A percentile compares a stretch with the other conserved stretches of the same genome.
These are phyloP conservation scores for Phytophthora europaea DNA, from an alignment of 352 stramenopile genomes.

Conservation along the genomic window DNA sequence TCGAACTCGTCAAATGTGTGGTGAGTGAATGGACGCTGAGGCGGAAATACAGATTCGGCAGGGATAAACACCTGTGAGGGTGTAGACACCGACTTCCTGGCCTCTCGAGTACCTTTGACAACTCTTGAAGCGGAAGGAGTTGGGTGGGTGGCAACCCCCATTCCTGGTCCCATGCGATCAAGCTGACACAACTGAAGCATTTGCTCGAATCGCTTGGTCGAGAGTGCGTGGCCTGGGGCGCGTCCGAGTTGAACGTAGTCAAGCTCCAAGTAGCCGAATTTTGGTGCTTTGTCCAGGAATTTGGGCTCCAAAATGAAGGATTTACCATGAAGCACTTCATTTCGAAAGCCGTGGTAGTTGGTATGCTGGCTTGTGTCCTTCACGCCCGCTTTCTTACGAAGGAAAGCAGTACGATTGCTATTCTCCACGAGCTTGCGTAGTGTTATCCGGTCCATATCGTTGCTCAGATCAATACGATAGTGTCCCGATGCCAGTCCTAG, in stretches of 20 bases:
- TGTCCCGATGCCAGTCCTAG: constrained; percentile 69
- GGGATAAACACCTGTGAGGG: background rate
- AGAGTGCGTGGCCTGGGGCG: constrained; percentile 50
- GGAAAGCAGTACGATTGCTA: constrained; percentile 78
- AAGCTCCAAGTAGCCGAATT: constrained; percentile 80
- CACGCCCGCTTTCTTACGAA: constrained; percentile 68
- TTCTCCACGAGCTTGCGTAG: constrained; percentile 84
- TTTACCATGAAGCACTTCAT: constrained; percentile 80
- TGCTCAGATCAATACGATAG: constrained; percentile 76
- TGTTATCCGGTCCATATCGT: constrained; percentile 71
- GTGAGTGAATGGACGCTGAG: constrained; percentile 48
- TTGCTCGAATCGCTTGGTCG: constrained; percentile 73
- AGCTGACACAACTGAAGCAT: constrained; percentile 69
- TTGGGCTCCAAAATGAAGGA: constrained; percentile 54
- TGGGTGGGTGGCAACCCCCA: constrained; percentile 32
- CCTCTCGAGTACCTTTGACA: constrained; percentile 5
- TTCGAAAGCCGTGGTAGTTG: constrained; percentile 84
- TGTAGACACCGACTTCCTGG: constrained; percentile 11
- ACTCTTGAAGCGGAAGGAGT: background rate
- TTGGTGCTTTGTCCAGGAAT: constrained; percentile 75
- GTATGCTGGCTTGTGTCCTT: constrained; percentile 82
- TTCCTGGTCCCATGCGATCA: constrained; percentile 51
- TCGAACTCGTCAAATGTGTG: constrained; percentile 66
- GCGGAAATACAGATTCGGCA: constrained; percentile 43
- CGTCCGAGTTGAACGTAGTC: constrained; percentile 77